Conservation (phyloP, 495 filamentous ascomycete species). For the Penicillium macrosclerotiorum region DNA sequence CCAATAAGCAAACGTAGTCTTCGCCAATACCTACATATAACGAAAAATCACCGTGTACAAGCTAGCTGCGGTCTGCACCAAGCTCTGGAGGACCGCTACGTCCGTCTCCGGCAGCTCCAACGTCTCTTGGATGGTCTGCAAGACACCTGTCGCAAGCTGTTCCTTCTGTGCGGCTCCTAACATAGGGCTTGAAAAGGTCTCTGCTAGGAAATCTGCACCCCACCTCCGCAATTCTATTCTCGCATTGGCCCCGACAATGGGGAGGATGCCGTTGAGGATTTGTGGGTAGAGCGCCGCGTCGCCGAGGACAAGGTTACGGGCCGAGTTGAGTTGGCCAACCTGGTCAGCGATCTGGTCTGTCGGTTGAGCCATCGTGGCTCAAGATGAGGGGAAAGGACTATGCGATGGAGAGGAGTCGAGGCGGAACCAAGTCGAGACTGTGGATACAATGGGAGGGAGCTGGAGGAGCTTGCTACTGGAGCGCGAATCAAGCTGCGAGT, state of each 20-base stretch:
- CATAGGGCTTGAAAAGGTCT: slow-evolving; percentile 87
- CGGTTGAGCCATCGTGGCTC: slow-evolving; percentile 42
- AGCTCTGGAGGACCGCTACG: slow-evolving; percentile 67
- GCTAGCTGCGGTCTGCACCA: slow-evolving; percentile 81
- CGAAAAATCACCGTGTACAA: slow-evolving; percentile 88
- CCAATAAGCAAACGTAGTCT: neutral
- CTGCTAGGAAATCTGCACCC: slow-evolving; percentile 94
- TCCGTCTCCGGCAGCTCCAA: slow-evolving; percentile 74
- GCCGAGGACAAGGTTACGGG: slow-evolving; percentile 80
- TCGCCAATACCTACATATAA: slow-evolving; percentile 73
- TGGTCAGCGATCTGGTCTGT: slow-evolving; percentile 64
- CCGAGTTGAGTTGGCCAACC: slow-evolving; percentile 78
- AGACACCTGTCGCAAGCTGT: slow-evolving; percentile 63
- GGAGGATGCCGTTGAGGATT: slow-evolving; percentile 85
- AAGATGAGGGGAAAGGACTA: neutral
- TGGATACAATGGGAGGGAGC: slow-evolving; percentile 4
- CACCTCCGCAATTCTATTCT: slow-evolving; percentile 83
- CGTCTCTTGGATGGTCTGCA: slow-evolving; percentile 72
- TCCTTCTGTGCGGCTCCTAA: slow-evolving; percentile 72
- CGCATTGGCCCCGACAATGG: slow-evolving; percentile 75
- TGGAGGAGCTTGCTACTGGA: slow-evolving; percentile 7
- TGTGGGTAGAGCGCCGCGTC: slow-evolving; percentile 83
- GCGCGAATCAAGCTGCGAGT: slow-evolving; percentile 12
- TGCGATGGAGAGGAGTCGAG: neutral
- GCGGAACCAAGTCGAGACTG: neutral